phyloP scores from a whole-genome alignment of 495 filamentous ascomycete genomes.

The Daldinia vernicosa region DNA sequence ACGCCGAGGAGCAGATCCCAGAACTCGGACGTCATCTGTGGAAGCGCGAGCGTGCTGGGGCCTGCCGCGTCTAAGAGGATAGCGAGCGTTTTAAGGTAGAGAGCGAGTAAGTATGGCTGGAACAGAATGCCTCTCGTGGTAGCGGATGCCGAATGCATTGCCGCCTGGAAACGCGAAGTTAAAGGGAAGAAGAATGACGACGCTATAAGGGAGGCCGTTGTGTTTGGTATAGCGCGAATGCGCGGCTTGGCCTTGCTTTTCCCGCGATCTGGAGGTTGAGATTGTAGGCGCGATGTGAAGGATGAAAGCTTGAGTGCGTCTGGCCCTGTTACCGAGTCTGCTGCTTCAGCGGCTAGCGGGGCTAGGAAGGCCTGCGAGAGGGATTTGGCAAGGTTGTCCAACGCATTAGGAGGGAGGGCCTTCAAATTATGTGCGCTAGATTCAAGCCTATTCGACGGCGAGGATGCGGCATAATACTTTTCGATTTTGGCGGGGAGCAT shows the following conservation, averaged over 20 bases:
- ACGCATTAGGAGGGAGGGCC: constrained; percentile 63
- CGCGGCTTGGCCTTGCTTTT: constrained; percentile 57
- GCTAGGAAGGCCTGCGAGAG: constrained; percentile 76
- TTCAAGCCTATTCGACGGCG: constrained; percentile 28
- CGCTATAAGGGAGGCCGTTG: constrained; percentile 75
- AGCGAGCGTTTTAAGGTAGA: constrained; percentile 72
- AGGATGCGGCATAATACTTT: constrained; percentile 51
- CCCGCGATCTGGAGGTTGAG: constrained; percentile 17
- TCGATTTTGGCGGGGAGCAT: constrained; percentile 69
- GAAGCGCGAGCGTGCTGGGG: constrained; percentile 66
- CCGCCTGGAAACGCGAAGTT: constrained; percentile 66
- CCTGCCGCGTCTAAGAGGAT: constrained; percentile 73
- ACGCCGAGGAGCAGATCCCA: constrained; percentile 70
- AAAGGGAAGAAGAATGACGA: constrained; percentile 85
- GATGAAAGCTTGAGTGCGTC: constrained; percentile 78
- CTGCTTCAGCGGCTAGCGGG: constrained; percentile 78
- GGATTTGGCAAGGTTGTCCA: constrained; percentile 66
- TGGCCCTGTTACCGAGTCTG: constrained; percentile 76
- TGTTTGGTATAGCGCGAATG: constrained; percentile 73
- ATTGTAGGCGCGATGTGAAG: constrained; percentile 54
- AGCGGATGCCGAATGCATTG: constrained; percentile 55
- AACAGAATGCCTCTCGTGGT: constrained; percentile 60
- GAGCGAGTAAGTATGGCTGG: constrained; percentile 66
- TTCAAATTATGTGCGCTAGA: constrained; percentile 49
- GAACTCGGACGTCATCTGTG: constrained; percentile 74